Conservation (phyloP, 768 basidiomycete species). For the Mycena rosella region DNA sequence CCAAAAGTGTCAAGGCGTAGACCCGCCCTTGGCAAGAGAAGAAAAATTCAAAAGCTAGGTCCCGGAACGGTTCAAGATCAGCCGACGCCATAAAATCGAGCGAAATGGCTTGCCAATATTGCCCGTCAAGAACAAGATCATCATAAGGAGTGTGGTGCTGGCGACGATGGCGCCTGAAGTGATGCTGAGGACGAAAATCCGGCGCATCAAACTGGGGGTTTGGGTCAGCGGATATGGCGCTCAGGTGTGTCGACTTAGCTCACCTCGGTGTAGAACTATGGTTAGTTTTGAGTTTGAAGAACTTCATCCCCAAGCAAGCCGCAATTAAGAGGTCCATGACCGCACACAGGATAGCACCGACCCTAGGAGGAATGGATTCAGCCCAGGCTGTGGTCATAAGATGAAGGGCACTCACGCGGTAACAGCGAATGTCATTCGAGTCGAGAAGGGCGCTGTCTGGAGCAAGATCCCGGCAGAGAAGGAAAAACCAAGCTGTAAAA, state of each 20-base stretch:
- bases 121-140: slow-evolving; percentile 34
- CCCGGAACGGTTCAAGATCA: neutral
- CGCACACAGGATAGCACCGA: slow-evolving; percentile 28
- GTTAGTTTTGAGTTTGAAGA: slow-evolving; percentile 19
- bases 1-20: slow-evolving; percentile 33
- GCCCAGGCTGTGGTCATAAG: neutral
- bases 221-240: neutral
- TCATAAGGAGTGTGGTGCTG: slow-evolving; percentile 26
- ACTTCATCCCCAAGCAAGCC: slow-evolving; percentile 22
- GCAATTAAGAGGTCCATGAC: slow-evolving; percentile 30
- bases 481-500: slow-evolving; percentile 22
- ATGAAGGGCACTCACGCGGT: slow-evolving; percentile 14
- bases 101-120: slow-evolving; percentile 6
- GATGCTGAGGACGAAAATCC: slow-evolving; percentile 24
- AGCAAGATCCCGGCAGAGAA: slow-evolving; percentile 22
- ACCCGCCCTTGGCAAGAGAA: slow-evolving; percentile 34
- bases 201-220: slow-evolving; percentile 23
- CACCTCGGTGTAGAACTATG: neutral
- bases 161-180: slow-evolving; percentile 34
- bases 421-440: slow-evolving; percentile 1
- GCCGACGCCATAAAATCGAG: neutral
- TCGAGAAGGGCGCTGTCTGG: neutral
- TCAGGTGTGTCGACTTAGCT: neutral
- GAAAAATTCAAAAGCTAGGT: slow-evolving; percentile 30
- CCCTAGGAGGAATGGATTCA: slow-evolving; percentile 1